These are phyloP conservation scores for Pythium angustatum DNA, from an alignment of 352 stramenopile species.

Conservation along the genomic window DNA sequence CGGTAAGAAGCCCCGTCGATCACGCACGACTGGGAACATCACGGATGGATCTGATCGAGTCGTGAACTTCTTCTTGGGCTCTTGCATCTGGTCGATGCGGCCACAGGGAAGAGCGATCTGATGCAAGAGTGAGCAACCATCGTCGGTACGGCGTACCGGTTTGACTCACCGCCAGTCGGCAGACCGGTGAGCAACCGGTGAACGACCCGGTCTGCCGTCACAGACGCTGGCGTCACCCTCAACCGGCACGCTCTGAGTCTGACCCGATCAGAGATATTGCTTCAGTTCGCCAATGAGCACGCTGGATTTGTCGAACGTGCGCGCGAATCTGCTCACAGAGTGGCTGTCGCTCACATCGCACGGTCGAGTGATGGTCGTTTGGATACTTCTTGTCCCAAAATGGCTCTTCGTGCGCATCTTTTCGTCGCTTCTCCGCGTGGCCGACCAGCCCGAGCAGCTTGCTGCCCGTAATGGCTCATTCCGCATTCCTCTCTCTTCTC, in stretches of 20 bases:
- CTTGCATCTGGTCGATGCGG: no score
- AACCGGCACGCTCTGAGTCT: not conserved
- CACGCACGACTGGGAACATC: no score
- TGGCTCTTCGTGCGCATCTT: slow-evolving; percentile 15
- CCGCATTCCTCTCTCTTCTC: not conserved
- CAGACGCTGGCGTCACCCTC: not conserved
- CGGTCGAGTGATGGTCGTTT: slow-evolving; percentile 5
- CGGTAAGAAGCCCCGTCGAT: no score
- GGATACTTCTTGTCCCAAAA: slow-evolving; percentile 15
- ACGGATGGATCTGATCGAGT: no score
- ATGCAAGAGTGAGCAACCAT: no score
- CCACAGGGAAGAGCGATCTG: no score
- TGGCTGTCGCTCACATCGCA: slow-evolving; percentile 10
- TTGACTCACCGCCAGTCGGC: not conserved
- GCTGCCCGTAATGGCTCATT: slow-evolving; percentile 6
- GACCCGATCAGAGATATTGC: not conserved
- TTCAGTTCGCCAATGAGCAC: not conserved
- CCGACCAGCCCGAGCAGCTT: not conserved
- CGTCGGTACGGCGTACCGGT: no score
- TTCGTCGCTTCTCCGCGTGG: not conserved
- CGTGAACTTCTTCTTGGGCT: no score
- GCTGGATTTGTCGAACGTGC: slow-evolving; percentile 5
- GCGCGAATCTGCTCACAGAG: not conserved
- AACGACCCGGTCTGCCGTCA: slow-evolving; percentile 1
- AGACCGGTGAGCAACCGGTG: not conserved